These are phyloP conservation scores for Oryza officinalis DNA, from an alignment of 176 grass and related monocot genomes.

Conservation along the genomic window DNA sequence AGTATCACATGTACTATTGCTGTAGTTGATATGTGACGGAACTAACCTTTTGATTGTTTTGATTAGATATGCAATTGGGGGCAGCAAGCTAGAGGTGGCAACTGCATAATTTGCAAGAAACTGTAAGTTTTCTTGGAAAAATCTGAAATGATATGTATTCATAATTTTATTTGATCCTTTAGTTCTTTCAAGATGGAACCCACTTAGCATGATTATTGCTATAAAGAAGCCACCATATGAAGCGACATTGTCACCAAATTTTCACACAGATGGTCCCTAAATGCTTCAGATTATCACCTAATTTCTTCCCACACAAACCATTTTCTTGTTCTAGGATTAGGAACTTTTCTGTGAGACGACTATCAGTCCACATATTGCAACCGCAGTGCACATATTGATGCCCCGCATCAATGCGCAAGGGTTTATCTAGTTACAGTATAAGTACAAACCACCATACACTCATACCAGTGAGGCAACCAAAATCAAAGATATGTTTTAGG, in stretches of 20 bases:
- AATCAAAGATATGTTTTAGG: too few species aligned
- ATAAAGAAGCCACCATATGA: neutral
- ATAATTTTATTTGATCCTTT: neutral
- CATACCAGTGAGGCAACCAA: neutral
- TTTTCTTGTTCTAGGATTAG: too few species aligned
- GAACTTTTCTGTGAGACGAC: neutral
- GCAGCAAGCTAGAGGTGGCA: constrained; percentile 56
- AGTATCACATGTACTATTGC: neutral
- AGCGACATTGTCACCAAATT: neutral
- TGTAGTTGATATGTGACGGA: constrained; percentile 2
- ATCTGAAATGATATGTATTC: neutral
- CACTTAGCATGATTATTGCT: neutral
- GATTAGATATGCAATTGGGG: constrained; percentile 37
- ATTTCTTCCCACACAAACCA: neutral
- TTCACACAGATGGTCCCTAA: neutral
- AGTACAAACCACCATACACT: neutral
- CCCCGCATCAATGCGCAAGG: too few species aligned
- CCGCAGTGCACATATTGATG: too few species aligned
- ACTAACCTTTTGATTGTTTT: constrained; percentile 27
- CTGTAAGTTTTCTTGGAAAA: constrained; percentile 36
- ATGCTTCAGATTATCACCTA: neutral
- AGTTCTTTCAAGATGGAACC: neutral
- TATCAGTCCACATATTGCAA: too few species aligned
- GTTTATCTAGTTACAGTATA: neutral
- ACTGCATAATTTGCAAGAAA: constrained; percentile 59